A percentile compares a stretch with the other conserved stretches of the same genome.
phyloP scores from a whole-genome alignment of 2,329 filamentous ascomycete species.

The Aspergillus sp. region DNA sequence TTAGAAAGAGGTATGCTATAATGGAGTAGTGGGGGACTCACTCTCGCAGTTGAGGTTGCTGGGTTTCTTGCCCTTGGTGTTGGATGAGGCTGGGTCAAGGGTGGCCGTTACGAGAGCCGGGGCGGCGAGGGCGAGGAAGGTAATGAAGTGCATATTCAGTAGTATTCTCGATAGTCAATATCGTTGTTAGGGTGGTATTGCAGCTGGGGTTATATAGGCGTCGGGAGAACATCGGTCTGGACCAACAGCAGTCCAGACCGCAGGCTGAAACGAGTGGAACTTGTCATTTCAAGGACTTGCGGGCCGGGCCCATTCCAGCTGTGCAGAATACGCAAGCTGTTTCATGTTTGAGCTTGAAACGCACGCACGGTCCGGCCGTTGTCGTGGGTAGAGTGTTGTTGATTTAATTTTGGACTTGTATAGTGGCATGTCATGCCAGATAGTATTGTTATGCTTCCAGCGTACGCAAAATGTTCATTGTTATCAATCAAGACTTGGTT shows the following conservation, averaged over 20 bases:
- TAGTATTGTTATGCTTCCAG: no score
- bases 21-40: constrained; percentile 6
- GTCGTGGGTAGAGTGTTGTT: no score
- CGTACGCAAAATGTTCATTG: no score
- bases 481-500: neutral
- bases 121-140: constrained; percentile 9
- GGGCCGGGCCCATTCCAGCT: neutral
- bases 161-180: no score
- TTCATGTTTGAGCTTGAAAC: constrained; percentile 1
- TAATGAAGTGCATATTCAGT: neutral
- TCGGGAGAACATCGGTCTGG: neutral
- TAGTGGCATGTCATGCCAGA: no score
- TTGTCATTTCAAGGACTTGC: neutral
- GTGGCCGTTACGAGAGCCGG: constrained; percentile 25
- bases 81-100: constrained; percentile 34
- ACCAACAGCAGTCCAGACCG: neutral
- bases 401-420: no score
- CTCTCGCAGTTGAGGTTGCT: constrained; percentile 28
- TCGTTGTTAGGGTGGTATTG: neutral
- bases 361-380: no score
- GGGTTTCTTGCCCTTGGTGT: constrained; percentile 38
- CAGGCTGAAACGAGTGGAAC: neutral
- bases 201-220: neutral
- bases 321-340: neutral
- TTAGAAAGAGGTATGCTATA: neutral